Conservation (phyloP, 2,329 filamentous ascomycete species). For the Trichoderma harzianum region DNA sequence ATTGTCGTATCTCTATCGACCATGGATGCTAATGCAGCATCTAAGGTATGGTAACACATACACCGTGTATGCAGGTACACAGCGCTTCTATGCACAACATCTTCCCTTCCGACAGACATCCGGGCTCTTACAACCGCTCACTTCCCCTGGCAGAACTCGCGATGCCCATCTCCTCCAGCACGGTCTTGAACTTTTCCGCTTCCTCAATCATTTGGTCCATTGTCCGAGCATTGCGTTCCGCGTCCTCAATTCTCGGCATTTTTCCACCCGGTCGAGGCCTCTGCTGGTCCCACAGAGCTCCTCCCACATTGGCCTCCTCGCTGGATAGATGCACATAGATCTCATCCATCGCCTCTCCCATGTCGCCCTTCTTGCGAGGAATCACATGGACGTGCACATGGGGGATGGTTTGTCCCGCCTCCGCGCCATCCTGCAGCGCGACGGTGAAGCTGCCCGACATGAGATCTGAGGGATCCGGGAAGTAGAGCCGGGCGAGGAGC, state of each 20-base stretch:
- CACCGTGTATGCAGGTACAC: background rate
- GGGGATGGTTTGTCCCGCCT: constrained; percentile 88
- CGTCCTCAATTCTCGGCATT: constrained; percentile 71
- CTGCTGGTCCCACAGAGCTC: constrained; percentile 57
- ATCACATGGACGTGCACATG: constrained; percentile 95
- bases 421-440: constrained; percentile 87
- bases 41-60: background rate
- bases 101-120: background rate
- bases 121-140: background rate
- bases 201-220: constrained; percentile 77
- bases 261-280: constrained; percentile 50
- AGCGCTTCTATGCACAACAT: background rate
- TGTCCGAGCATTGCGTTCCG: constrained; percentile 61
- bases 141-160: constrained; percentile 18
- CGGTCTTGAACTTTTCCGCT: constrained; percentile 61
- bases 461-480: constrained; percentile 42
- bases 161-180: constrained; percentile 43
- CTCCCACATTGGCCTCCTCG: constrained; percentile 79
- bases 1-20: background rate
- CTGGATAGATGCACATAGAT: constrained; percentile 81
- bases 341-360: constrained; percentile 52
- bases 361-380: constrained; percentile 61
- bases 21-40: background rate
- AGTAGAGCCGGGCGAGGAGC: constrained; percentile 64
- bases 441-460: constrained; percentile 80